A percentile compares a stretch with the other conserved stretches of the same genome.
Evolutionary conservation across 768 basidiomycete species (phyloP).

Genomic region (Pleurotus eryngii): DNA sequence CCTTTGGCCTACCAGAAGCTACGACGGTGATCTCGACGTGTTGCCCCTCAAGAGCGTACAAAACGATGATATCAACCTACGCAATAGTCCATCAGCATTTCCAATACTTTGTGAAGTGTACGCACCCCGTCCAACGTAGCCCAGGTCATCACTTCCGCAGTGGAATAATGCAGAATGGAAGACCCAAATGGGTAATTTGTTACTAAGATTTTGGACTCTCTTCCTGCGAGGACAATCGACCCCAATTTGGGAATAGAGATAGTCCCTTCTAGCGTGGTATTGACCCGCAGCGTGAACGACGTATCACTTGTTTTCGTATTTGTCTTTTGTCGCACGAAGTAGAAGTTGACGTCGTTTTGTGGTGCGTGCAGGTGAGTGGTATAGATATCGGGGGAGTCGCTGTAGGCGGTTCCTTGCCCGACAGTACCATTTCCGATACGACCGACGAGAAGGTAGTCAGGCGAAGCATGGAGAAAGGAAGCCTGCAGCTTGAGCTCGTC

Average conservation of each 20-base stretch:
- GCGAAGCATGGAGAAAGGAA: constrained; percentile 63
- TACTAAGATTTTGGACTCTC: constrained; percentile 62
- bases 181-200: constrained; percentile 61
- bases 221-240: constrained; percentile 52
- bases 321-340: constrained; percentile 50
- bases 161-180: constrained; percentile 55
- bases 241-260: constrained; percentile 35
- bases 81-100: neutral
- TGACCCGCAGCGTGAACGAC: constrained; percentile 37
- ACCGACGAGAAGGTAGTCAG: constrained; percentile 63
- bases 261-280: constrained; percentile 43
- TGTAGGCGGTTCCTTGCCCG: constrained; percentile 32
- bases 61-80: constrained; percentile 29
- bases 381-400: constrained; percentile 37
- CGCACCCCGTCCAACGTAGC: constrained; percentile 30
- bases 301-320: constrained; percentile 47
- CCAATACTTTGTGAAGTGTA: neutral
- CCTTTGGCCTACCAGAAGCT: constrained; percentile 6
- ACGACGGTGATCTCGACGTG: constrained; percentile 27
- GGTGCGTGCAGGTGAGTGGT: constrained; percentile 55
- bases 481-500: constrained; percentile 63
- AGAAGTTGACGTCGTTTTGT: constrained; percentile 50
- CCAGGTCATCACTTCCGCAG: constrained; percentile 53
- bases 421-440: constrained; percentile 52
- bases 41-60: constrained; percentile 36